Conservation (phyloP, 2,329 filamentous ascomycete genomes). For the Aspergillus caelatus region DNA sequence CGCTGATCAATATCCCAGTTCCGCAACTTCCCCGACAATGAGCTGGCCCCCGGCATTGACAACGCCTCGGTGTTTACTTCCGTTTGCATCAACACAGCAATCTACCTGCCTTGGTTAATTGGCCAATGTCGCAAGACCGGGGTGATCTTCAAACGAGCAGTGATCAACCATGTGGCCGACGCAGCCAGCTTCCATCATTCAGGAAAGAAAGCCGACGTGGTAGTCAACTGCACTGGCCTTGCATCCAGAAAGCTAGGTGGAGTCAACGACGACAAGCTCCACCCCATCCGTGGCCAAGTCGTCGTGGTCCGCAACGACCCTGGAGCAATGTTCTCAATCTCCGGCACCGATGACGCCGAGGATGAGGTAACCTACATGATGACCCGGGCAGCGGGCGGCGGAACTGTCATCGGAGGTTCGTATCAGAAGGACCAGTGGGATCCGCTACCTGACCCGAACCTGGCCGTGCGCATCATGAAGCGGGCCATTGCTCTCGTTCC, state of each 20-base stretch:
- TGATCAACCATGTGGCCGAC: conserved; percentile 71
- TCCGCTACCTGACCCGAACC: conserved; percentile 72
- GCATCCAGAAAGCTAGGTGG: conserved; percentile 76
- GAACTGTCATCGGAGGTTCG: conserved; percentile 83
- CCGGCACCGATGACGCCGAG: conserved; percentile 71
- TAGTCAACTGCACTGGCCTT: conserved; percentile 86
- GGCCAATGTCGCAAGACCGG: conserved; percentile 77
- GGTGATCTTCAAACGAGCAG: conserved; percentile 66
- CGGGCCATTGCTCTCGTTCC: conserved; percentile 50
- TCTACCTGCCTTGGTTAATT: conserved; percentile 85
- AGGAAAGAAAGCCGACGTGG: conserved; percentile 62
- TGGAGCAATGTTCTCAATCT: conserved; percentile 68
- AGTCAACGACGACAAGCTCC: conserved; percentile 72
- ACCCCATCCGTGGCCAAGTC: conserved; percentile 79
- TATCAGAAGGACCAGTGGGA: conserved; percentile 82
- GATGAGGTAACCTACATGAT: conserved; percentile 81
- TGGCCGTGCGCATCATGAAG: conserved; percentile 83
- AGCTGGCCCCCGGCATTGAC: conserved; percentile 67
- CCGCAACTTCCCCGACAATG: conserved; percentile 57
- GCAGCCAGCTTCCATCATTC: conserved; percentile 64
- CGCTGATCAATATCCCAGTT: conserved; percentile 49
- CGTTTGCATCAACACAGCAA: conserved; percentile 85
- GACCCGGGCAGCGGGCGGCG: conserved; percentile 75
- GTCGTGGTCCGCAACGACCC: conserved; percentile 81
- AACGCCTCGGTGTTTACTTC: conserved; percentile 77